Evolutionary conservation across 208 protist species (phyloP), one percentile per base, ranked within the genome.

Genomic region (Leishmania martiniquensis): DNA sequence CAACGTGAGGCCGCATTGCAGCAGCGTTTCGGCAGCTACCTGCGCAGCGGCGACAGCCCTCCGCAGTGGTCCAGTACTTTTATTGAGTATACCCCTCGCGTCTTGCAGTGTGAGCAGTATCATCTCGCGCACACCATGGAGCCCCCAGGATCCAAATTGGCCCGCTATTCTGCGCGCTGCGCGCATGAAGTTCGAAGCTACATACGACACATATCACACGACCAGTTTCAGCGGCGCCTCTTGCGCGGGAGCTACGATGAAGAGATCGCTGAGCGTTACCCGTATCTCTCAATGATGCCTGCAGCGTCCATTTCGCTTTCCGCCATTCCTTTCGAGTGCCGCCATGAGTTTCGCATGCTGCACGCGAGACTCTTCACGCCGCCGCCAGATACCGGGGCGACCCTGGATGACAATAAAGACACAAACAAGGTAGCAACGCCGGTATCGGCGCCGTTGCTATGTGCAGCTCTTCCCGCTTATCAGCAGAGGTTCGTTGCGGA

Each of bases 91-190:
- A 66, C 77, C 10, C 78, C 77, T 49, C 70, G 70, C 72, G 51
- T 93, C 75, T 63, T 78, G 65, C 75, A 72, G 57, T 84, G 73
- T 54, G 78, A 83, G 72, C 25, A 72, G 45, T 83, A 65, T 39
- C 45, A 63, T 62, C 20, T 37, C 22, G 73, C 78, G 0, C 25
- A 77, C 37, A 32, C 47, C 9, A 29, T 4, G 13, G 70, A 39
- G 70, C 47, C 51, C 12, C 9, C 54, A 12, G 39, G 25, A 1
- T 51, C 65, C 25, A 74, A 83, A 52, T 37, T 54, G 25, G 66
- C 78, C 2, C 63, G 45, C 0, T 45, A 77, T 22, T 57, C 73
- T 7, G 67, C 66, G 7, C 66, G 73, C 45, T 74, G 73, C 29
- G 78, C 73, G 2, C 73, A 83, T 25, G 65, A 78, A 39, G 68